Percentiles rank a stretch among this genome's conserved stretches.
These are phyloP conservation scores for Lepidium campestre DNA, from an alignment of 441 rosid genomes.

Conservation along the genomic window DNA sequence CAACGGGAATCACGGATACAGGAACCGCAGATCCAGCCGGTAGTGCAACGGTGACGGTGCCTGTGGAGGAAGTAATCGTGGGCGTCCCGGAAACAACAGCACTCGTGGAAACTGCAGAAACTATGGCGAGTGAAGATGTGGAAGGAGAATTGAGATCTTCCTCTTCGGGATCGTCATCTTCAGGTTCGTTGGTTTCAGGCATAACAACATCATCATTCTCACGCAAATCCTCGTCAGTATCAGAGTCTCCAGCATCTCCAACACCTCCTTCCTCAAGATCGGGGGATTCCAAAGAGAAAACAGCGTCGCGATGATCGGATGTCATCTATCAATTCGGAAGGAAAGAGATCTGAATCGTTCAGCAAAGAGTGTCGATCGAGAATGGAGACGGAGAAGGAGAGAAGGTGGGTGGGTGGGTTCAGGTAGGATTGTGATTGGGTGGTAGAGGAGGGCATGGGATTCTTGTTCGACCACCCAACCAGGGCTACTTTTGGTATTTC, in stretches of 20 bases:
- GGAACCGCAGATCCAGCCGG: constrained; percentile 31
- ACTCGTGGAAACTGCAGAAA: constrained; percentile 8
- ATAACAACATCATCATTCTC: constrained; percentile 40
- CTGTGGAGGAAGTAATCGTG: constrained; percentile 25
- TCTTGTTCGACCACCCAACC: constrained; percentile 19
- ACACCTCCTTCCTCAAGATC: constrained; percentile 48
- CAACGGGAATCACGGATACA: constrained; percentile 28
- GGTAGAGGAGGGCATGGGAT: constrained; percentile 27
- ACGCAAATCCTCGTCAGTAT: constrained; percentile 37
- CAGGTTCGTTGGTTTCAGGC: constrained; percentile 39
- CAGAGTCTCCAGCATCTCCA: constrained; percentile 26
- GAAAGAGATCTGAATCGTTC: constrained; percentile 50
- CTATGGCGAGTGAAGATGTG: constrained; percentile 22
- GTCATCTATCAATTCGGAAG: constrained; percentile 34
- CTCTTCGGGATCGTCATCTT: constrained; percentile 47
- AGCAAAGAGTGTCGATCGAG: not conserved
- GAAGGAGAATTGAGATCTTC: constrained; percentile 55
- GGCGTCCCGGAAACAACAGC: not conserved
- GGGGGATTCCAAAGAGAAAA: constrained; percentile 48
- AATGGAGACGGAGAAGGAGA: not conserved
- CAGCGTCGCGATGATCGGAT: constrained; percentile 54
- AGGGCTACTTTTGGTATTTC: constrained; percentile 27
- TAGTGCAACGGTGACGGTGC: constrained; percentile 48
- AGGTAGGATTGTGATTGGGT: constrained; percentile 33
- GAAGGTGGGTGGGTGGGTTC: constrained; percentile 22